Percentiles rank a stretch among this genome's conserved stretches.
phyloP scores from a whole-genome alignment of 176 grass and related monocot genomes.

The Phoenix dactylifera region DNA sequence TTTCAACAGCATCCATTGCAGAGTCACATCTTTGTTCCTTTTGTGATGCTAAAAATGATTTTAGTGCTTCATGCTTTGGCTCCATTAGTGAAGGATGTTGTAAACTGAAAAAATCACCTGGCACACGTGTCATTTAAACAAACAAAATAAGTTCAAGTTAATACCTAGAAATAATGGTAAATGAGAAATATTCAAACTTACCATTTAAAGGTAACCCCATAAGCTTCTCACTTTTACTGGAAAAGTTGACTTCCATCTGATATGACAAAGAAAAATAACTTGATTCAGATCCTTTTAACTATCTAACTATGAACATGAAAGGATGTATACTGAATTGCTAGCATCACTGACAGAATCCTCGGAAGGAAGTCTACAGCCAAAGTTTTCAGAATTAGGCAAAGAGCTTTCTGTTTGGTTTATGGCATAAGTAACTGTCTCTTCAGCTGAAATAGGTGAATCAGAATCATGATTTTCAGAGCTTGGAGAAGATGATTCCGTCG shows the following conservation, averaged over 20 bases:
- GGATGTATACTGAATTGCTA: neutral
- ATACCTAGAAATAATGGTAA: conserved; percentile 1
- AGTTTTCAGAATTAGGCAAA: conserved; percentile 23
- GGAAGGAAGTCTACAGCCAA: conserved; percentile 29
- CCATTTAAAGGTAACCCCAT: conserved; percentile 26
- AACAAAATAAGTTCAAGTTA: neutral
- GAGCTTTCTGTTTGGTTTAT: conserved; percentile 9
- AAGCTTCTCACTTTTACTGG: conserved; percentile 20
- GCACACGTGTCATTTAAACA: conserved; percentile 8
- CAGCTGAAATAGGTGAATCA: conserved; percentile 38
- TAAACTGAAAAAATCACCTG: conserved; percentile 13
- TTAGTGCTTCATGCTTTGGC: conserved; percentile 14
- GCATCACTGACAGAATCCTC: conserved; percentile 17
- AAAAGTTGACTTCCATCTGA: conserved; percentile 51
- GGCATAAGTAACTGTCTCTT: conserved; percentile 35
- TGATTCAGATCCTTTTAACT: neutral
- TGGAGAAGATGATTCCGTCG: conserved; percentile 23
- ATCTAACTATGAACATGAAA: neutral
- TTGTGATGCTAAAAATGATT: conserved; percentile 35
- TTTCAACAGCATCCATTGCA: conserved; percentile 20
- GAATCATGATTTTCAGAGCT: conserved; percentile 37
- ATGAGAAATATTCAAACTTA: conserved; percentile 30
- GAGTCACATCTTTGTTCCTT: conserved; percentile 14
- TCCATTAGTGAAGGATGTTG: conserved; percentile 29
- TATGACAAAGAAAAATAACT: conserved; percentile 15